Evolutionary conservation across 129 eudicot genomes (phyloP).

Genomic region (Chrysanthemum lavandulifolium): DNA sequence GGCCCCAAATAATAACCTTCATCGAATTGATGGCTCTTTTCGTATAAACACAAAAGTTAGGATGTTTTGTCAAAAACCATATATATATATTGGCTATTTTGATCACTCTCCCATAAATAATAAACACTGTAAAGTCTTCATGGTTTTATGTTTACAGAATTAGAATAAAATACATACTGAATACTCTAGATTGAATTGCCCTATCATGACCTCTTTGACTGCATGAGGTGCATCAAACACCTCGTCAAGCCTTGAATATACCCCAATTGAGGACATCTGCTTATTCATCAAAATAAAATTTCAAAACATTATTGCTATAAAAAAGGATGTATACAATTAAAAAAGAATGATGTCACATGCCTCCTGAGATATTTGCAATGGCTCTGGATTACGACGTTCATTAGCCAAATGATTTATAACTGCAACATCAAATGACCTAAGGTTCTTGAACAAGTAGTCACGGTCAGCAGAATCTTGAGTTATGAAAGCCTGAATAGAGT

Average conservation of each 20-base stretch:
- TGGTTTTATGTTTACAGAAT: no score
- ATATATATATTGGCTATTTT: no score
- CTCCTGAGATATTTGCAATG: slow-evolving; percentile 60
- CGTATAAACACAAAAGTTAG: no score
- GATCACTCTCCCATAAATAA: no score
- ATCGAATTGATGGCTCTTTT: no score
- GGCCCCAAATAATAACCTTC: no score
- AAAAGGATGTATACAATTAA: background rate
- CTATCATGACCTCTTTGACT: slow-evolving; percentile 65
- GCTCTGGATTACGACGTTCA: slow-evolving; percentile 38
- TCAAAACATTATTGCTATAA: slow-evolving; percentile 6
- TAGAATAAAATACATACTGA: slow-evolving; percentile 57
- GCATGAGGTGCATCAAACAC: slow-evolving; percentile 94
- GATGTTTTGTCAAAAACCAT: no score
- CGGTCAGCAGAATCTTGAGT: slow-evolving; percentile 87
- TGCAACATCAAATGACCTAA: slow-evolving; percentile 62
- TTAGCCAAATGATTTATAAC: slow-evolving; percentile 67
- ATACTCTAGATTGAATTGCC: slow-evolving; percentile 62
- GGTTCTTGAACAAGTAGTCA: slow-evolving; percentile 53
- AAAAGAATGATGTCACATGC: slow-evolving; percentile 31
- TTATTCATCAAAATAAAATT: slow-evolving; percentile 21
- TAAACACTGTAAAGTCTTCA: no score
- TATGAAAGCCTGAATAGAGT: slow-evolving; percentile 65
- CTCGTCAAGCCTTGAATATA: slow-evolving; percentile 87
- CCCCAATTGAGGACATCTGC: slow-evolving; percentile 83